phyloP scores from a whole-genome alignment of 768 basidiomycete species.

The Lactifluus echinatus region DNA sequence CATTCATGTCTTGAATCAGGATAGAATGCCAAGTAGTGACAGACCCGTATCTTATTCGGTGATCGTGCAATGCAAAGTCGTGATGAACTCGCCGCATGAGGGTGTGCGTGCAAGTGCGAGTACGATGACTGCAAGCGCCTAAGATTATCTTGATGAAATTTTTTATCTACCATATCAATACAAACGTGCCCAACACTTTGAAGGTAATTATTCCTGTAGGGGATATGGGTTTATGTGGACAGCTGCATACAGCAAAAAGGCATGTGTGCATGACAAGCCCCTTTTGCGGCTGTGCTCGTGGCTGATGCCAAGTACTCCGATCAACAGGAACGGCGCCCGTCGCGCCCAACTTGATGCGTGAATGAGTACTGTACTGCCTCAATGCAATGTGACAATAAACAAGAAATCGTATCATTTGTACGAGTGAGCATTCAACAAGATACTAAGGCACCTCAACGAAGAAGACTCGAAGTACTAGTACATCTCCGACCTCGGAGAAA shows the following conservation, averaged over 20 bases:
- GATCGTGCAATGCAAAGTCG: too few species aligned
- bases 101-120: too few species aligned
- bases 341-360: neutral
- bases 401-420: neutral
- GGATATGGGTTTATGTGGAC: neutral
- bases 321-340: neutral
- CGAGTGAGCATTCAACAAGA: neutral
- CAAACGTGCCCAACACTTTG: too few species aligned
- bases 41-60: neutral
- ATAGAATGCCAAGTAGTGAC: neutral
- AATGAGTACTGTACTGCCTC: neutral
- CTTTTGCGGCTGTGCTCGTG: neutral
- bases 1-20: neutral
- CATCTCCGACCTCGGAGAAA: neutral
- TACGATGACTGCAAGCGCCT: too few species aligned
- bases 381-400: neutral
- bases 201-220: neutral
- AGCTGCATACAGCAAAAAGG: neutral
- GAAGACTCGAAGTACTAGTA: too few species aligned
- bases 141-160: too few species aligned
- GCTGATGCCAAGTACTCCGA: neutral
- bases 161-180: too few species aligned
- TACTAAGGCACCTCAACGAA: neutral
- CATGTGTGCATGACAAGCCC: neutral
- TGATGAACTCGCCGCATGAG: too few species aligned